Conservation (phyloP, 2,329 filamentous ascomycete genomes). For the Ascochyta koolunga region DNA sequence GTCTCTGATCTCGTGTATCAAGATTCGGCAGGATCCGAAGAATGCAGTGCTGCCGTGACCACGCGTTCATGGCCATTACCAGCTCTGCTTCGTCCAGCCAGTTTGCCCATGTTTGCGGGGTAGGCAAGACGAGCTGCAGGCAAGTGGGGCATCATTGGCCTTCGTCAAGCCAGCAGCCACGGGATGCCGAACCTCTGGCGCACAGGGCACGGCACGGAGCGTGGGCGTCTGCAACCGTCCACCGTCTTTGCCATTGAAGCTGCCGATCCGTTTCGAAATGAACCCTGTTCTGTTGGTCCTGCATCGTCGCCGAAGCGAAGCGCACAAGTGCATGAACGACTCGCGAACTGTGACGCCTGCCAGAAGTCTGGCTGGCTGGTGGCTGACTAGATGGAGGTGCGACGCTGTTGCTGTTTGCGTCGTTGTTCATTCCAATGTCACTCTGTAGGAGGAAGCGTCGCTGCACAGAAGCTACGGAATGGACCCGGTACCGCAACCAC, state of each 20-base stretch:
- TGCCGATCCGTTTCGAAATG: conserved; percentile 17
- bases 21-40: conserved; percentile 12
- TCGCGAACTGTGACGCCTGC: conserved; percentile 1
- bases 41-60: conserved; percentile 10
- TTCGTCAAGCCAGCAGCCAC: conserved; percentile 15
- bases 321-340: conserved; percentile 15
- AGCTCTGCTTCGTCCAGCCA: too few species aligned
- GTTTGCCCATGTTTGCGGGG: conserved; percentile 6
- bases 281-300: conserved; percentile 15
- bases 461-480: conserved; percentile 10
- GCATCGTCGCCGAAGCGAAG: conserved; percentile 7
- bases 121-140: conserved; percentile 11
- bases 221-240: conserved; percentile 6
- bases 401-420: not conserved
- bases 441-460: conserved; percentile 3
- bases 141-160: conserved; percentile 11
- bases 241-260: not conserved
- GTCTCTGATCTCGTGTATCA: conserved; percentile 13
- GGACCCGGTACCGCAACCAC: conserved; percentile 4
- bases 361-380: not conserved
- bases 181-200: conserved; percentile 14
- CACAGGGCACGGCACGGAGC: conserved; percentile 9
- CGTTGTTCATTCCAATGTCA: conserved; percentile 12
- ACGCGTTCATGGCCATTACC: not conserved
- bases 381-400: not conserved